Conservation (phyloP, 352 stramenopile genomes). For the Phytophthora colocasiae region DNA sequence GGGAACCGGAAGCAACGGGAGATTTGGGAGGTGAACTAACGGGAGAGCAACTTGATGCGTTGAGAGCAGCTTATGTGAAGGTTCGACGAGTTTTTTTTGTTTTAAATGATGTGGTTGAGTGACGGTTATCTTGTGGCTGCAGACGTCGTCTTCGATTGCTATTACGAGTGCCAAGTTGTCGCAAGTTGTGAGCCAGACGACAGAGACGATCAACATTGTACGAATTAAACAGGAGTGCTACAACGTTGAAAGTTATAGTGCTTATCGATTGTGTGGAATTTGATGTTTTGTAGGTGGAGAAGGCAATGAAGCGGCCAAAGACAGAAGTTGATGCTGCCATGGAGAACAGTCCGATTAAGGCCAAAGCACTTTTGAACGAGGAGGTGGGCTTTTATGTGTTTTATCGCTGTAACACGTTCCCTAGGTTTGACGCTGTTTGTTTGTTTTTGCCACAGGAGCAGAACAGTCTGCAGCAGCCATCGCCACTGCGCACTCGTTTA, state of each 20-base stretch:
- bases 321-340: slow-evolving; percentile 75
- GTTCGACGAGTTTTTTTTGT: slow-evolving; percentile 21
- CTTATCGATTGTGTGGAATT: neutral
- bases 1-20: slow-evolving; percentile 35
- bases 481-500: slow-evolving; percentile 53
- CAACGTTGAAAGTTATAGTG: neutral
- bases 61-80: slow-evolving; percentile 67
- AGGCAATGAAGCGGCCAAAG: slow-evolving; percentile 81
- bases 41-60: slow-evolving; percentile 45
- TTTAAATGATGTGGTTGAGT: neutral
- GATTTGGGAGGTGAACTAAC: slow-evolving; percentile 41
- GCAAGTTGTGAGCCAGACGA: slow-evolving; percentile 64
- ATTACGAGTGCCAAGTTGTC: slow-evolving; percentile 61
- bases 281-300: slow-evolving; percentile 53
- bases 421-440: neutral
- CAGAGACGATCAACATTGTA: slow-evolving; percentile 77
- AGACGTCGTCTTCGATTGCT: slow-evolving; percentile 70
- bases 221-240: slow-evolving; percentile 1
- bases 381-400: slow-evolving; percentile 26
- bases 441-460: slow-evolving; percentile 28
- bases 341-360: slow-evolving; percentile 73
- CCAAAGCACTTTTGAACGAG: slow-evolving; percentile 47
- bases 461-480: slow-evolving; percentile 28
- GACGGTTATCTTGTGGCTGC: neutral
- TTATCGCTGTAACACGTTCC: no score